A percentile compares a stretch with the other conserved stretches of the same genome.
phyloP scores from a whole-genome alignment of 345 rosid genomes.

The Populus ilicifolia region DNA sequence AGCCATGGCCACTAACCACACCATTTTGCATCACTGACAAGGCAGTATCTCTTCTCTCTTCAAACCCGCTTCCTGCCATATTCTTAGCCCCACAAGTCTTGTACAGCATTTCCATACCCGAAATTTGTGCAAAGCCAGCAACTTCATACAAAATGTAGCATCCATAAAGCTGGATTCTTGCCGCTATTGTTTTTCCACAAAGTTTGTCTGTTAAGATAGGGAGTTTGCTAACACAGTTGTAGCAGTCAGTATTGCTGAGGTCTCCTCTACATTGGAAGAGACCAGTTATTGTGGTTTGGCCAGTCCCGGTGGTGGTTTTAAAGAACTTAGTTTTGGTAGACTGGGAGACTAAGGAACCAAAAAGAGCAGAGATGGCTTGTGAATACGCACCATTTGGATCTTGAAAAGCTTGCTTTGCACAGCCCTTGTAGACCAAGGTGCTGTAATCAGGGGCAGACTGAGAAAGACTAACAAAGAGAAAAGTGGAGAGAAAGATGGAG shows the following conservation, averaged over 20 bases:
- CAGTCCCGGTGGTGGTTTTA: constrained; percentile 74
- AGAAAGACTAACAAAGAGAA: constrained; percentile 36
- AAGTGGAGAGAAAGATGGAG: constrained; percentile 30
- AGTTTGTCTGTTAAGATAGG: constrained; percentile 69
- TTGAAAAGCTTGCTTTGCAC: constrained; percentile 65
- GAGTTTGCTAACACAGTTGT: constrained; percentile 83
- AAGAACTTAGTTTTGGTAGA: constrained; percentile 77
- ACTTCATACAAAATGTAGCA: constrained; percentile 86
- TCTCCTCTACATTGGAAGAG: constrained; percentile 97
- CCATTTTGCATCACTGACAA: constrained; percentile 66
- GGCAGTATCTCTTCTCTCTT: constrained; percentile 80
- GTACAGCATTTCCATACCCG: constrained; percentile 86
- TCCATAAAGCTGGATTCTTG: constrained; percentile 79
- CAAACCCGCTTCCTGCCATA: constrained; percentile 70
- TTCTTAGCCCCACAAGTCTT: constrained; percentile 72
- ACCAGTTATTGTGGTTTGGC: constrained; percentile 72
- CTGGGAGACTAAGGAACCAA: constrained; percentile 73
- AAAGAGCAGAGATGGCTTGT: constrained; percentile 83
- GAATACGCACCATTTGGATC: constrained; percentile 84
- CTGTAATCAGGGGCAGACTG: constrained; percentile 58
- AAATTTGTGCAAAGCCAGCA: constrained; percentile 73
- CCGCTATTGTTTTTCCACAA: constrained; percentile 71
- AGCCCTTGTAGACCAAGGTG: constrained; percentile 81
- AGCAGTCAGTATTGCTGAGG: constrained; percentile 66
- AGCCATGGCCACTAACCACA: constrained; percentile 67